These are phyloP conservation scores for Phytopythium cucurbitacearum DNA, from an alignment of 352 stramenopile genomes.

Conservation along the genomic window DNA sequence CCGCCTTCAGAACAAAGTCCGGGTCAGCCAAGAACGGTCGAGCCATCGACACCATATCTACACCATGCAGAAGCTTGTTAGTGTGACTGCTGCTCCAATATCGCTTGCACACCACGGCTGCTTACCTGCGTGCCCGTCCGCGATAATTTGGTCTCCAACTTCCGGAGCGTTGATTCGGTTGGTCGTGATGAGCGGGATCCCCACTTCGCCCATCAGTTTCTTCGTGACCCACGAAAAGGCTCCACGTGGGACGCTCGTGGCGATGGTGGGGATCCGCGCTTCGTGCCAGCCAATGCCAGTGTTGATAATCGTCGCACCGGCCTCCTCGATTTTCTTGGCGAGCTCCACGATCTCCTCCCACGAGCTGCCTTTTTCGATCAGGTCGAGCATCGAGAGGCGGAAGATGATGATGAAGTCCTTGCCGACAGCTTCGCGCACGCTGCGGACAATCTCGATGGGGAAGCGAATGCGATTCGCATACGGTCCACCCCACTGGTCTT, in stretches of 20 bases:
- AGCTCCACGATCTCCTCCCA: constrained; percentile 90
- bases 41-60: constrained; percentile 84
- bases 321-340: constrained; percentile 88
- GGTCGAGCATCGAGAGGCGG: constrained; percentile 94
- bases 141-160: constrained; percentile 88
- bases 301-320: constrained; percentile 96
- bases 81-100: too few species aligned
- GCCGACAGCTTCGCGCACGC: constrained; percentile 86
- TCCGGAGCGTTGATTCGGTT: constrained; percentile 97
- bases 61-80: not conserved
- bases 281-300: constrained; percentile 99
- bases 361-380: constrained; percentile 89
- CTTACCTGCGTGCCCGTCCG: constrained; percentile 59
- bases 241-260: constrained; percentile 92
- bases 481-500: constrained; percentile 91
- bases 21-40: constrained; percentile 95
- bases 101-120: too few species aligned
- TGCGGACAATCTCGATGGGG: constrained; percentile 92
- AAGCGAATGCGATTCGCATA: constrained; percentile 95
- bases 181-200: constrained; percentile 93
- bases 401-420: constrained; percentile 98
- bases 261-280: constrained; percentile 96
- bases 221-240: constrained; percentile 94
- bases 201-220: constrained; percentile 86
- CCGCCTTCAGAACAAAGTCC: constrained; percentile 92